Percentiles rank a stretch among this genome's conserved stretches.
phyloP scores from a whole-genome alignment of 2,329 filamentous ascomycete species.

The Sporothrix mexicana region DNA sequence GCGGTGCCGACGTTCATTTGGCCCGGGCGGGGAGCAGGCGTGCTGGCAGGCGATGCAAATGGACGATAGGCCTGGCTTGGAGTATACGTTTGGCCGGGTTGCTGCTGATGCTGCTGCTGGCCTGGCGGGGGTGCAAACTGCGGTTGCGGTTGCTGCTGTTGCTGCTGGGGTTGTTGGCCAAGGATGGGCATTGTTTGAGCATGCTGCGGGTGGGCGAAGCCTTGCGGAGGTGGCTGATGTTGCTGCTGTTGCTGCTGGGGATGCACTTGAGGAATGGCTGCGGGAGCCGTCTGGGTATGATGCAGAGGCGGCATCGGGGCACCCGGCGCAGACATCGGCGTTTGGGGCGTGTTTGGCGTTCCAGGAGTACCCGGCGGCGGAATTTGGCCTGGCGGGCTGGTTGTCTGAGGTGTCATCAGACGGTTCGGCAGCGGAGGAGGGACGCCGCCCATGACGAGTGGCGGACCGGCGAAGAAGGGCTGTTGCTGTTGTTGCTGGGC shows the following conservation, averaged over 20 bases:
- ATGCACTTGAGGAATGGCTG: background rate
- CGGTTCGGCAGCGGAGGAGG: constrained; percentile 31
- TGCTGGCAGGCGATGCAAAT: background rate
- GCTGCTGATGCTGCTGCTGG: constrained; percentile 14
- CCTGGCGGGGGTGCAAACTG: background rate
- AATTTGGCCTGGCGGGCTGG: constrained; percentile 13
- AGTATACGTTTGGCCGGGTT: background rate
- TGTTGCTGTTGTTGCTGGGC: background rate
- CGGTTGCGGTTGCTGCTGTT: constrained; percentile 14
- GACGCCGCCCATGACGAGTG: constrained; percentile 8
- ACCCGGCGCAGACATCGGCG: background rate
- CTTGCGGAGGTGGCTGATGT: background rate
- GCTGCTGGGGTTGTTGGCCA: background rate
- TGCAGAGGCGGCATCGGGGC: constrained; percentile 8
- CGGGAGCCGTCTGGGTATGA: constrained; percentile 3
- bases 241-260: constrained; percentile 26
- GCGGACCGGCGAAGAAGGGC: constrained; percentile 28
- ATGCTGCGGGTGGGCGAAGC: constrained; percentile 25
- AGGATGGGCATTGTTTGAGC: constrained; percentile 24
- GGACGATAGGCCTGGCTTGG: background rate
- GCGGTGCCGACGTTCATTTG: constrained; percentile 19
- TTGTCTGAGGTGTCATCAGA: background rate
- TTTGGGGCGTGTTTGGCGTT: background rate
- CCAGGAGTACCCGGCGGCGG: background rate
- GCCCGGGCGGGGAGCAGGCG: background rate